Conservation (phyloP, 805 yeast species). For the Yarrowia sp. region DNA sequence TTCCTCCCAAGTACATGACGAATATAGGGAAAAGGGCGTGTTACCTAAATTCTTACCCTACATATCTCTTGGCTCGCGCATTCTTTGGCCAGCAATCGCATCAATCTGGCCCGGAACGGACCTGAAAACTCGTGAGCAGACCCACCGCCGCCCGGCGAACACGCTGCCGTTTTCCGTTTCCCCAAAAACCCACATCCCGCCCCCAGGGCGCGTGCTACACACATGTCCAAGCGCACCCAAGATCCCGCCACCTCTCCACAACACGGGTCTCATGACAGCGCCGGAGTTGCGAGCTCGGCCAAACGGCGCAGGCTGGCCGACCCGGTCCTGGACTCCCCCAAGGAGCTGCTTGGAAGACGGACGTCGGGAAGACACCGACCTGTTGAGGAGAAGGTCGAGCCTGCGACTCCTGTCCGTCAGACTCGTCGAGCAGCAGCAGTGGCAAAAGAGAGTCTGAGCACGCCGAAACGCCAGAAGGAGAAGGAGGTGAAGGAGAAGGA, state of each 20-base stretch:
- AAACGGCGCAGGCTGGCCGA: slow-evolving; percentile 31
- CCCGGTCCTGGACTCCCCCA: slow-evolving; percentile 26
- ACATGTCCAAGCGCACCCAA: slow-evolving; percentile 34
- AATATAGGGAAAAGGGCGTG: slow-evolving; percentile 27
- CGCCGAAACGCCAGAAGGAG: slow-evolving; percentile 8
- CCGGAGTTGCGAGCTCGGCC: not conserved
- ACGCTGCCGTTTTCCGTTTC: slow-evolving; percentile 21
- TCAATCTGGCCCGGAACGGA: slow-evolving; percentile 29
- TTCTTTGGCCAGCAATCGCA: slow-evolving; percentile 22
- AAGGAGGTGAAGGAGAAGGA: not conserved
- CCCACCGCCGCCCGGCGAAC: slow-evolving; percentile 19
- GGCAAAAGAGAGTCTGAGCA: slow-evolving; percentile 17
- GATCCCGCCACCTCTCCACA: slow-evolving; percentile 29
- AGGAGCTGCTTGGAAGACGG: not conserved
- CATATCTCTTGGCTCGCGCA: slow-evolving; percentile 34
- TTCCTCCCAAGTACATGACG: slow-evolving; percentile 11
- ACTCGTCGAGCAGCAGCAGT: slow-evolving; percentile 27
- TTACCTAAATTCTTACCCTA: slow-evolving; percentile 35
- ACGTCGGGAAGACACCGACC: slow-evolving; percentile 15
- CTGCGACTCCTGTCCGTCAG: slow-evolving; percentile 13
- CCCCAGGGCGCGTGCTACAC: slow-evolving; percentile 36
- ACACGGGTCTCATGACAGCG: slow-evolving; percentile 10
- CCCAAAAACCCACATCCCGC: slow-evolving; percentile 23
- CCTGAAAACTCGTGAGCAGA: slow-evolving; percentile 32
- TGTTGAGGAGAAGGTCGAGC: not conserved